Conservation (phyloP, 306 rosid genomes). For the Castanea crenata region DNA sequence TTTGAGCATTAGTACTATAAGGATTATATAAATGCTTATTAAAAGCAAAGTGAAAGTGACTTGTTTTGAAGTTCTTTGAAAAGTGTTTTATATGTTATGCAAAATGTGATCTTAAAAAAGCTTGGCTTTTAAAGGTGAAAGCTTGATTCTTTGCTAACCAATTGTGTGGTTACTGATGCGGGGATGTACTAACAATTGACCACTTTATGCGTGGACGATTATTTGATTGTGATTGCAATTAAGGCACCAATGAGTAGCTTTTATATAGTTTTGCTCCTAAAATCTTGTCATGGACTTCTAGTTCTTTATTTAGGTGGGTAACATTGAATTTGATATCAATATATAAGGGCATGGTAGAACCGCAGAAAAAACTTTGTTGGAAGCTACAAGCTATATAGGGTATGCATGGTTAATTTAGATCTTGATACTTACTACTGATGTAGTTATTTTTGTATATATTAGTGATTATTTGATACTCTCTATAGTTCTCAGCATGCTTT, state of each 20-base stretch:
- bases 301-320: neutral
- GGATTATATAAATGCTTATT: neutral
- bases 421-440: too few relatives aligned
- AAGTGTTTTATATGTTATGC: neutral
- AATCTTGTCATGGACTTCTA: neutral
- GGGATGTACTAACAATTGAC: neutral
- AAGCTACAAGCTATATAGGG: neutral
- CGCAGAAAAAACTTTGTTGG: neutral
- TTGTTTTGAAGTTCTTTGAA: neutral
- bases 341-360: neutral
- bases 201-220: neutral
- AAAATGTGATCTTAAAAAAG: neutral
- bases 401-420: too few relatives aligned
- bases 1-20: neutral
- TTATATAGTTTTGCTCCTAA: neutral
- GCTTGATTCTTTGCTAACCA: too few relatives aligned
- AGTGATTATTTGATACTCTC: neutral
- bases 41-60: neutral
- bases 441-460: too few relatives aligned
- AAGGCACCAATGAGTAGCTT: neutral
- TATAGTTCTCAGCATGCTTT: slow-evolving; percentile 1
- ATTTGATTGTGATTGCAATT: neutral
- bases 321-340: neutral
- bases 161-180: too few relatives aligned
- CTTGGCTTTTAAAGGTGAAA: neutral